Percentiles rank a stretch among this genome's conserved stretches.
These are phyloP conservation scores for Torulaspora pretoriensis DNA, from an alignment of 1,139 yeast species.

Conservation along the genomic window DNA sequence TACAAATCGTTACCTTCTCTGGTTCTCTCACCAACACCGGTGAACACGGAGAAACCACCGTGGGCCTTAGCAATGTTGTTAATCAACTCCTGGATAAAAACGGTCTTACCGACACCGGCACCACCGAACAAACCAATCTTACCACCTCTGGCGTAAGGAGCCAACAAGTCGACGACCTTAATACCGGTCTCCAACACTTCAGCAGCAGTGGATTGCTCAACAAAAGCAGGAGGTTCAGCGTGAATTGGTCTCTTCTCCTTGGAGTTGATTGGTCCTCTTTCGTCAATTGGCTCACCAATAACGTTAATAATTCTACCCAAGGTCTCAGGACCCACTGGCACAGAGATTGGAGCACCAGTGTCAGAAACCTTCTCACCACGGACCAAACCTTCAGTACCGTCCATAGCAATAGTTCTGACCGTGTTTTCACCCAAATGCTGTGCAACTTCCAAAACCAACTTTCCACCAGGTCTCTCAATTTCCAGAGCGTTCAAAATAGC, in stretches of 20 bases:
- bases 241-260: slow-evolving; percentile 95
- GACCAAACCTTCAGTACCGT: slow-evolving; percentile 99
- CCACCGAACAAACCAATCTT: slow-evolving; percentile 99
- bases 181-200: slow-evolving; percentile 99
- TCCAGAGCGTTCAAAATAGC: slow-evolving; percentile 96
- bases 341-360: slow-evolving; percentile 98
- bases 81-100: slow-evolving; percentile 98
- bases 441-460: slow-evolving; percentile 94
- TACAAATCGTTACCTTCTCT: slow-evolving; percentile 99
- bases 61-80: slow-evolving; percentile 99
- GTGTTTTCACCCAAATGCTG: slow-evolving; percentile 99
- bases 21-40: slow-evolving; percentile 99
- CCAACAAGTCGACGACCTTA: slow-evolving; percentile 98
- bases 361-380: slow-evolving; percentile 91
- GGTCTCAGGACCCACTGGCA: slow-evolving; percentile 99
- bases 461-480: slow-evolving; percentile 63
- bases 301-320: slow-evolving; percentile 98
- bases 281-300: slow-evolving; percentile 99
- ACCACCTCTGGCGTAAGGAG: slow-evolving; percentile 99
- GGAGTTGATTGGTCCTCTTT: slow-evolving; percentile 96
- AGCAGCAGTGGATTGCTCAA: slow-evolving; percentile 95
- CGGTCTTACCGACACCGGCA: slow-evolving; percentile 99
- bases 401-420: slow-evolving; percentile 99
- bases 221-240: slow-evolving; percentile 94
- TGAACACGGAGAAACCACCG: slow-evolving; percentile 99